Percentiles rank a stretch among this genome's conserved stretches.
Conservation (phyloP, 805 yeast genomes). For the Barnettozyma californica region DNA sequence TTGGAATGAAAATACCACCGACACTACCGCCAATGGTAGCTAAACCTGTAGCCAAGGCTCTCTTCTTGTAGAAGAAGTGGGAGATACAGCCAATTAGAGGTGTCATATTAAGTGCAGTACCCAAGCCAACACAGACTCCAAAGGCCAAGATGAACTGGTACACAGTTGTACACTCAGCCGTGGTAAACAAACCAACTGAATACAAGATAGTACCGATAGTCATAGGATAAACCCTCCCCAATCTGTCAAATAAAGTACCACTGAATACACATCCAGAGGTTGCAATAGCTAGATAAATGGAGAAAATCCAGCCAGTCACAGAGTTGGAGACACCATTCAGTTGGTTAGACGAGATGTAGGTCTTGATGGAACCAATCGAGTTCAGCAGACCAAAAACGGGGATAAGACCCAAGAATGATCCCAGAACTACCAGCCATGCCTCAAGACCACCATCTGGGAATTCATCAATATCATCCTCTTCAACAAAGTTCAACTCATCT, state of each 20-base stretch:
- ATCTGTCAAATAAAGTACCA: slow-evolving; percentile 59
- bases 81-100: slow-evolving; percentile 58
- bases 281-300: slow-evolving; percentile 49
- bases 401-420: slow-evolving; percentile 53
- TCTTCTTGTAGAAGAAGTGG: slow-evolving; percentile 57
- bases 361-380: slow-evolving; percentile 60
- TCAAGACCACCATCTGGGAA: slow-evolving; percentile 51
- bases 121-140: slow-evolving; percentile 51
- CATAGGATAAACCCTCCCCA: slow-evolving; percentile 48
- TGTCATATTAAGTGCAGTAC: slow-evolving; percentile 54
- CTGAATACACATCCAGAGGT: slow-evolving; percentile 47
- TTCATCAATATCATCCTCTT: slow-evolving; percentile 18
- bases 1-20: slow-evolving; percentile 55
- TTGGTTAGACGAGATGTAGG: slow-evolving; percentile 53
- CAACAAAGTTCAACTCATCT: slow-evolving; percentile 8
- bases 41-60: slow-evolving; percentile 52
- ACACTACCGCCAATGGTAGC: slow-evolving; percentile 51
- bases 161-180: slow-evolving; percentile 46
- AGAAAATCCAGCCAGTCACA: slow-evolving; percentile 58
- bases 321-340: slow-evolving; percentile 43
- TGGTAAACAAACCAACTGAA: slow-evolving; percentile 49
- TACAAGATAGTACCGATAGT: slow-evolving; percentile 39
- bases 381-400: slow-evolving; percentile 58
- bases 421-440: slow-evolving; percentile 56
- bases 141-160: slow-evolving; percentile 62